Base-by-base conservation (phyloP, 805 yeast species). In the Saturnispora serradocipensis region DNA sequence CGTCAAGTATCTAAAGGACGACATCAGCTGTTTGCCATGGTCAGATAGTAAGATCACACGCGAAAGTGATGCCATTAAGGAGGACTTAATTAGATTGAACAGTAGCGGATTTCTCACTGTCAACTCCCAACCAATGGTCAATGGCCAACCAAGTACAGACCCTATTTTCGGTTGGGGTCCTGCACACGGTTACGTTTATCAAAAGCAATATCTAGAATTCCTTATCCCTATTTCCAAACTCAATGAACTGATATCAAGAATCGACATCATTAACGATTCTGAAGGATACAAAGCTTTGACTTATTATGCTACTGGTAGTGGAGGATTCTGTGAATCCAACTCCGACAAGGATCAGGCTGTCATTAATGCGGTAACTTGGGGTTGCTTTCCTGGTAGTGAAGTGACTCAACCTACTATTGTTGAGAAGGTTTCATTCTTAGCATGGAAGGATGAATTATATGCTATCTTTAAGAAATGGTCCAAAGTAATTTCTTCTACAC, bases 301-400 rank as follows among this genome's bases (percentile, higher is more conserved):
- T 3, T 91, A 80, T 69, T 90, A 88, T 63, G 84, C 90, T 4
- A 88, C 87, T 28, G 73, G 74, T 59, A 43, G 51, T n/a, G 48
- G 39, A 5, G 50, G 56, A 27, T 44, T 36, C 45, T 43, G 48
- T 27, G 45, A 49, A 44, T 49, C 46, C 15, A 53, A 51, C 28
- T 13, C 49, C 20, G 46, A 89, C 50, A 56, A 65, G 18, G 79
- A 95, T 47, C 76, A 76, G 24, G 82, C 78, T 44, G 60, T 82
- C 36, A 89, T 95, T 56, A 90, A 88, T 63, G 97, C 98, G 8
- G 97, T 91, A 52, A 91, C 98, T 18, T 91, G 98, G 98, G 98
- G 98, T 56, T 88, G 90, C 51, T 89, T 88, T 80, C 97, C 98
- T 27, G 96, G 96, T 38, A 85, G 84, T 63, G 97, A 91, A 70